A percentile compares a stretch with the other conserved stretches of the same genome.
These are phyloP conservation scores for Mycosarcoma maydis DNA, from an alignment of 1,284 basidiomycete genomes.

Conservation along the genomic window DNA sequence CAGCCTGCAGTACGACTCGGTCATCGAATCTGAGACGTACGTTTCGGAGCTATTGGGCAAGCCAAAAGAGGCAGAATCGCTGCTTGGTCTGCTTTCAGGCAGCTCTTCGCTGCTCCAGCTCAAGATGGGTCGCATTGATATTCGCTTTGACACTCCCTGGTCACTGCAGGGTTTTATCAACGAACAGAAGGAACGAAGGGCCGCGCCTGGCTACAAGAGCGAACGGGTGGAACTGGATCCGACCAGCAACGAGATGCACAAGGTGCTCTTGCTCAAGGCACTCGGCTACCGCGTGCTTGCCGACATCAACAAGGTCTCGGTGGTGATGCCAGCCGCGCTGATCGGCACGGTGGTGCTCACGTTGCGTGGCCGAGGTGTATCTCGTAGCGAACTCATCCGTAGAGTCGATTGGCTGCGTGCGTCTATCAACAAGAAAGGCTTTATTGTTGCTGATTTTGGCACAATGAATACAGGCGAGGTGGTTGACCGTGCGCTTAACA, in stretches of 20 bases:
- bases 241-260: conserved; percentile 47
- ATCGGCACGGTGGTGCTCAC: conserved; percentile 67
- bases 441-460: conserved; percentile 67
- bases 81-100: conserved; percentile 65
- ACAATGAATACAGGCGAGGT: conserved; percentile 58
- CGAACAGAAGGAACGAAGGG: conserved; percentile 58
- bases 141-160: conserved; percentile 68
- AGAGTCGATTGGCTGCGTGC: conserved; percentile 64
- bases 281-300: conserved; percentile 66
- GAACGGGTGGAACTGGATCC: conserved; percentile 50
- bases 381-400: conserved; percentile 64
- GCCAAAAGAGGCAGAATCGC: conserved; percentile 68
- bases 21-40: conserved; percentile 68
- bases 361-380: conserved; percentile 67
- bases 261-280: conserved; percentile 63
- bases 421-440: conserved; percentile 65
- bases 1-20: conserved; percentile 68
- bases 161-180: conserved; percentile 65
- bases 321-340: conserved; percentile 68
- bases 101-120: conserved; percentile 64
- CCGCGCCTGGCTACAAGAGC: conserved; percentile 30
- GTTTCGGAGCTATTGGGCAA: conserved; percentile 67
- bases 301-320: conserved; percentile 67
- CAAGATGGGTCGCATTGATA: conserved; percentile 67
- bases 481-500: conserved; percentile 62